These are phyloP conservation scores for Cutaneotrichosporon dermatis DNA, from an alignment of 1,284 basidiomycete genomes.

Conservation along the genomic window DNA sequence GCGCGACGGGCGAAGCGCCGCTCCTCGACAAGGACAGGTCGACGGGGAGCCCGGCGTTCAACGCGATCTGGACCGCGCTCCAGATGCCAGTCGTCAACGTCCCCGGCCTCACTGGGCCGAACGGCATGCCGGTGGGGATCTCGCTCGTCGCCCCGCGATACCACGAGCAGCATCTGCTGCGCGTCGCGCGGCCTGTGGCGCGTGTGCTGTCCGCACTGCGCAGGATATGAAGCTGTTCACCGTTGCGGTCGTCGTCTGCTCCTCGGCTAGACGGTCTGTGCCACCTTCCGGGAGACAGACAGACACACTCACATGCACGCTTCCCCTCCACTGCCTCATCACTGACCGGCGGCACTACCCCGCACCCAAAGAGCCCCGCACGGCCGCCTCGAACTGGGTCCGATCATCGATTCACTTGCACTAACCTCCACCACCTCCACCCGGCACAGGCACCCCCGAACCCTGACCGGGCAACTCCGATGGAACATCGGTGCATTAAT, in stretches of 20 bases:
- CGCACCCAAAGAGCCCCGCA: neutral
- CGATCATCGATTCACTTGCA: too few relatives aligned
- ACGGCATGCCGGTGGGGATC: slow-evolving; percentile 29
- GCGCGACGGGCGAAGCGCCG: slow-evolving; percentile 26
- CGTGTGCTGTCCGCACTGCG: neutral
- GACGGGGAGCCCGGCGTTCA: slow-evolving; percentile 31
- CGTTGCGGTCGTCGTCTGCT: too few relatives aligned
- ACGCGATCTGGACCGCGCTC: slow-evolving; percentile 31
- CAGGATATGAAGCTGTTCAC: neutral
- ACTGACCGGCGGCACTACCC: neutral
- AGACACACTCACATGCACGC: too few relatives aligned
- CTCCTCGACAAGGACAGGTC: slow-evolving; percentile 20
- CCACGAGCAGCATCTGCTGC: slow-evolving; percentile 14
- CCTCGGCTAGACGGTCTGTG: too few relatives aligned
- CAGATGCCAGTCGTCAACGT: slow-evolving; percentile 31
- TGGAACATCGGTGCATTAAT: too few relatives aligned
- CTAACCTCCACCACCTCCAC: too few relatives aligned
- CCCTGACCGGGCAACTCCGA: too few relatives aligned
- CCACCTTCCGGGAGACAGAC: too few relatives aligned
- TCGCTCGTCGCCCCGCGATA: slow-evolving; percentile 26
- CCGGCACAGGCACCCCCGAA: too few relatives aligned
- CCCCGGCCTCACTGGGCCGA: slow-evolving; percentile 25
- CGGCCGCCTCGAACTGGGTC: too few relatives aligned
- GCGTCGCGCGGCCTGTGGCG: neutral
- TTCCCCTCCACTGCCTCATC: neutral